Base-by-base conservation (phyloP, 83 land plant species). In the Thuja plicata region DNA sequence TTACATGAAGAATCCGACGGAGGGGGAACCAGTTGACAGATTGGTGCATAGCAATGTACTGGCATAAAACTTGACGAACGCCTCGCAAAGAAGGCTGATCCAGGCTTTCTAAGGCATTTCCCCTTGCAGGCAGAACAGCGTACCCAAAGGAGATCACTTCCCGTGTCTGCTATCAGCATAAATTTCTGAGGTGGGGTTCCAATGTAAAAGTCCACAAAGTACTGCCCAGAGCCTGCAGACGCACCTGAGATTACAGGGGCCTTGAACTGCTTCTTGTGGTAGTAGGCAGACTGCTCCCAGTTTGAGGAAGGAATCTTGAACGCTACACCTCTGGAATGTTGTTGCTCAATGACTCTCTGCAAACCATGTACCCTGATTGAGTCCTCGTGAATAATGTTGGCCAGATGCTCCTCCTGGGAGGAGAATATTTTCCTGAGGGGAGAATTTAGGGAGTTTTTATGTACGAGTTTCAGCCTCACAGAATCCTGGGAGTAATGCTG, bases 61-160 rank as follows among this genome's bases (percentile, higher is more conserved):
- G 93, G 92, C 40, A 76, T 50, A 89, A 93, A 94, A 10, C 93
- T 82, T 71, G 94, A 71, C 43, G 95, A 94, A 80, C 88, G 93
- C 60, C 91, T 89, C 19, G 95, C 73, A 77, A 85, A 50, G 90
- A 90, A 92, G 80, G 92, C 70, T 43, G 94, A 87, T 71, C 88
- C 74, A 41, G 89, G 82, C 77, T 86, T 89, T 52, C 89, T 76
- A 15, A 74, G 86, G 92, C 89, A 89, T 93, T 41, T 86, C 73
- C 62, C 30, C 57, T 87, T 88, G 76, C 94, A 93, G n/a, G 92
- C 91, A 84, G 92, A 90, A 90, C 94, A 95, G 2, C 71, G 86
- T 66, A 89, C 90, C 95, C 94, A 93, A 77, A 91, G 79, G 66
- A 94, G 92, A 87, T 94, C 95, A 86, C 92, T 92, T 88, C 93